Evolutionary conservation across 768 basidiomycete species (phyloP), one percentile per base, ranked within the genome.

Genomic region (Termitomyces sp.): DNA sequence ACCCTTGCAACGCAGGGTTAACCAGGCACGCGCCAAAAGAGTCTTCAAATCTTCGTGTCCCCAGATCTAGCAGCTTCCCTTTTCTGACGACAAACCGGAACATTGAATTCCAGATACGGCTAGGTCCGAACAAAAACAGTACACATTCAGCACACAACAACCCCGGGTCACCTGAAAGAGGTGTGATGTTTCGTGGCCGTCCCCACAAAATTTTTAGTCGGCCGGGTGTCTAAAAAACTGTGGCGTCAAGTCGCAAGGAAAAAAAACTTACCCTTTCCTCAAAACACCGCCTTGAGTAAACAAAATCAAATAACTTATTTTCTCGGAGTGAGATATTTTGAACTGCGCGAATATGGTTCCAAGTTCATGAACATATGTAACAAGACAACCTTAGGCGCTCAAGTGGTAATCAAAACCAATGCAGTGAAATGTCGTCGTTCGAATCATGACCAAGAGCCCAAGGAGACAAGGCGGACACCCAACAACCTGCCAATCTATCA

Each of bases 41-140:
- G 69, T 70, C 77, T 72, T 80, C 77, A 76, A 81, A 77, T 74
- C 77, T 72, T 77, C 75, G 76, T 69, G 72, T 71, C 72, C 71
- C 71, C 67, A 73, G 71, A 71, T 69, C 69, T 69, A 75, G 71
- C 64, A 71, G 68, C 70, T 79, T 71, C 74, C 76, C 74, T 76
- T 79, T 79, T 67, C 49, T 57, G 60, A 55, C 67, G 72, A 71
- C 67, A 72, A 70, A 76, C 51, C 80, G 79, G 77, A 79, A 78
- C 80, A 76, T 75, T 73, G 76, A 69, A 72, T 78, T 74, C 79
- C 77, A 70, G 71, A 74, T 82, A 76, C 79, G 78, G 80, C 79
- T 77, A 82, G 77, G 77, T 69, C 75, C 73, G 75, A 77, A 74
- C 68, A 71, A 71, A 71, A 63, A 25, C 25, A 70, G 69, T 64